Base-by-base conservation (phyloP, 371 early-diverging fungal species). In the Edhazardia aedis region DNA sequence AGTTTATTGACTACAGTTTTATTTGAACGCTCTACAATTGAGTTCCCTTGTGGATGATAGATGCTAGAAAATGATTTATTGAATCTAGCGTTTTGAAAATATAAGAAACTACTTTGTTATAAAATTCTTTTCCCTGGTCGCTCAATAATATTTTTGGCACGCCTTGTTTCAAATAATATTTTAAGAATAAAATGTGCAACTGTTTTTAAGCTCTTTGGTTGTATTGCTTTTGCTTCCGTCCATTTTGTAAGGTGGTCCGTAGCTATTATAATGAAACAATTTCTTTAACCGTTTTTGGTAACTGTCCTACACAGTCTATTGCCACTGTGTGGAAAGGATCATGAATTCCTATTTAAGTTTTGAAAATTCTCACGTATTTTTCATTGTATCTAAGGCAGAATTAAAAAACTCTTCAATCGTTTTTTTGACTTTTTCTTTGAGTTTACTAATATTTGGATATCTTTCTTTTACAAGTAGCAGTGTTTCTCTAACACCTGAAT, bases 81-180 rank as follows among this genome's bases (percentile, higher is more conserved):
- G 1, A 11, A 6, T 24, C 30, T n/a, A 23, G 18, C 1, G 19
- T 33, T 14, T 59, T 28, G 4, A 7, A 19, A 2, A 42, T 11
- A 14, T 4, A n/a, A n/a, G n/a, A 7, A 4, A 21, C 30, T 2
- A 33, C 36, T 14, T 38, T 23, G 29, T 51, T 53, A 7, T 1
- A 22, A 26, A 59, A 59, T 43, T 59, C 59, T 37, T 33, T 2
- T 11, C 59, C 59, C 1, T 46, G 18, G 22, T 59, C 53, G 0
- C 27, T 21, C 14, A 51, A 1, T 2, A 59, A 46, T 4, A 2
- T 4, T 24, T 53, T 24, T 18, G 43, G 51, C 1, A 27, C 1
- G 27, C 53, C 59, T 22, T 46, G 38, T 23, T 18, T 39, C n/a
- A 25, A 59, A 28, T 14, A 59, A 2, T 24, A 25, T 4, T 36